Evolutionary conservation across 306 rosid genomes (phyloP).

Genomic region (Rosa lucieae): DNA sequence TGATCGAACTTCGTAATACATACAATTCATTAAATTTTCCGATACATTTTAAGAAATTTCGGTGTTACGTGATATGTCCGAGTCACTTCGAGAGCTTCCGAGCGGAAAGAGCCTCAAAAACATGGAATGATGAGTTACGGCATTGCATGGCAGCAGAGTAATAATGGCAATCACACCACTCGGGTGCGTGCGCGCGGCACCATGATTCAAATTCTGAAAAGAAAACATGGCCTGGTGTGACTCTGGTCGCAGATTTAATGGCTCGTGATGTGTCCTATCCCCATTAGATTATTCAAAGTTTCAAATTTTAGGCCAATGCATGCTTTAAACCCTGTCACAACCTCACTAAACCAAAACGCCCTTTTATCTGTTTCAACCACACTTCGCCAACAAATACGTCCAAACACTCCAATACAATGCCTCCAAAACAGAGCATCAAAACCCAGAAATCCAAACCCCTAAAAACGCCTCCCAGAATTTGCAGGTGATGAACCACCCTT

Average conservation of each 20-base stretch:
- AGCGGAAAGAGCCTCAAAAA: neutral
- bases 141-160: neutral
- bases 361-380: neutral
- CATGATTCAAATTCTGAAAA: neutral
- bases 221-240: neutral
- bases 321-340: neutral
- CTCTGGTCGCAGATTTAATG: neutral
- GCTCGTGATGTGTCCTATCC: slow-evolving; percentile 1
- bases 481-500: neutral
- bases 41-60: too few relatives aligned
- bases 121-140: slow-evolving; percentile 11
- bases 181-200: slow-evolving; percentile 3
- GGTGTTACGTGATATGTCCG: neutral
- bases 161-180: slow-evolving; percentile 16
- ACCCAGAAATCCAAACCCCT: neutral
- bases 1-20: neutral
- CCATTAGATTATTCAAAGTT: slow-evolving; percentile 2
- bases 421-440: slow-evolving; percentile 1
- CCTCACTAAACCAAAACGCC: neutral
- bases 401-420: neutral
- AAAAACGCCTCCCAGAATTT: neutral
- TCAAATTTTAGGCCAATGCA: neutral
- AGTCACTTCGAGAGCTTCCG: neutral
- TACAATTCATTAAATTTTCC: neutral
- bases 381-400: neutral